These are phyloP conservation scores for Craspedostauros australis DNA, from an alignment of 108 stramenopile genomes.

Conservation along the genomic window DNA sequence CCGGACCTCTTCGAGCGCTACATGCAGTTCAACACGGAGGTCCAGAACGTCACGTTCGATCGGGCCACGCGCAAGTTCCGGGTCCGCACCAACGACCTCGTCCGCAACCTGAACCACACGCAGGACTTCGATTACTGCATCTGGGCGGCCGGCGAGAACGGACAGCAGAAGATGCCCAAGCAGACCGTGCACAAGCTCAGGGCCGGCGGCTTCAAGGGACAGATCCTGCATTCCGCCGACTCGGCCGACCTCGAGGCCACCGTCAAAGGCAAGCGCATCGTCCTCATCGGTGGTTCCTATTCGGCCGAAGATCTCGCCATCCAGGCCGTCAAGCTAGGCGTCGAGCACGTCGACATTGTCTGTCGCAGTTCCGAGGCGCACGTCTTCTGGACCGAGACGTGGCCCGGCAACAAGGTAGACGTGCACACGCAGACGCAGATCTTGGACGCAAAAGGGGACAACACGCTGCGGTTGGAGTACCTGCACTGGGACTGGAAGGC, in stretches of 20 bases:
- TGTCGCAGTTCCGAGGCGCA: constrained; percentile 13
- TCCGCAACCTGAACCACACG: constrained; percentile 2
- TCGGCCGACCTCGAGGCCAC: constrained; percentile 8
- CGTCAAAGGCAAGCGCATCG: constrained; percentile 31
- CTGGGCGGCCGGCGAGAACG: constrained; percentile 58
- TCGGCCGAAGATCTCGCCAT: constrained; percentile 62
- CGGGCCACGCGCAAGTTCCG: constrained; percentile 15
- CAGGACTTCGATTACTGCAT: constrained; percentile 49
- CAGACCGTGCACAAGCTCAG: constrained; percentile 2
- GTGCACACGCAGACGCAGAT: not conserved
- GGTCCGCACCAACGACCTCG: constrained; percentile 10
- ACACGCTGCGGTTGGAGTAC: not conserved
- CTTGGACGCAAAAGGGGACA: constrained; percentile 1
- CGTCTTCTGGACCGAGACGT: constrained; percentile 9
- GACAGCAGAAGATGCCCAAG: constrained; percentile 26
- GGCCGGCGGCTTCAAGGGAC: constrained; percentile 9
- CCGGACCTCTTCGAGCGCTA: constrained; percentile 42
- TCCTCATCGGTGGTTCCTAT: constrained; percentile 45
- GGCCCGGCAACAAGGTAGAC: constrained; percentile 37
- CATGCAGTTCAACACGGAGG: constrained; percentile 40
- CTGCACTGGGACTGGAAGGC: constrained; percentile 2
- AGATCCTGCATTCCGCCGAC: constrained; percentile 37
- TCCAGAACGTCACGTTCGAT: constrained; percentile 24
- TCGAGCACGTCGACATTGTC: constrained; percentile 16
- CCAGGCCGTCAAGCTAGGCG: constrained; percentile 41